Base-by-base conservation (phyloP, 768 basidiomycete species). In the Russula vinacea region DNA sequence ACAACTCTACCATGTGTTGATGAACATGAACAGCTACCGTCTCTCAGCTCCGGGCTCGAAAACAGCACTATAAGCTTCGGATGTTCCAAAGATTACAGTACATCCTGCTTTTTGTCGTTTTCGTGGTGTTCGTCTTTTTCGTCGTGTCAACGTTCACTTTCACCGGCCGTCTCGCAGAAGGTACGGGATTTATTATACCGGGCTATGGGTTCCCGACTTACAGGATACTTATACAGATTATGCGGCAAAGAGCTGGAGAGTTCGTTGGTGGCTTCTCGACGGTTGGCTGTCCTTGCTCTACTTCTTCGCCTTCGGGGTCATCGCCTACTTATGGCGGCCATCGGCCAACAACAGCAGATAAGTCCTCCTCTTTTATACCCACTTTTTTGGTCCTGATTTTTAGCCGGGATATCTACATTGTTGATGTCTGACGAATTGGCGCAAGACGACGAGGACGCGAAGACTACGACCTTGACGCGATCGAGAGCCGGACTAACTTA, bases 371-470 rank as follows among this genome's bases (percentile, higher is more conserved):
- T 49, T 37, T 6, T 53, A 68, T 58, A 37, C 7, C 58, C 1
- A 37, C 45, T 58, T 42, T 39, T 42, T n/a, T 22, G 40, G 64
- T 47, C 56, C 19, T 51, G 60, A 65, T 69, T 76, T 62, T 71
- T 61, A 60, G 62, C 56, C 62, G 42, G 26, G 76, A 76, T 80
- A 69, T 80, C 72, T 68, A 90, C 89, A 74, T 85, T 99, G 66
- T 87, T 93, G 40, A 94, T 98, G 89, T 95, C 92, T 29, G 95
- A 98, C 68, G 97, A 99, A 77, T 76, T 98, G 58, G 93, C 97
- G 29, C 94, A 95, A 76, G 89, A 94, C 70, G 93, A 95, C 71
- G 88, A 89, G 70, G 94, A 95, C 68, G 95, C 92, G 92, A 97
- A 72, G 89, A 94, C 72, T 95, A 93, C 70, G 93, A 94, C 71